phyloP scores from a whole-genome alignment of 2,329 filamentous ascomycete genomes.

The Beauveria pseudobassiana region DNA sequence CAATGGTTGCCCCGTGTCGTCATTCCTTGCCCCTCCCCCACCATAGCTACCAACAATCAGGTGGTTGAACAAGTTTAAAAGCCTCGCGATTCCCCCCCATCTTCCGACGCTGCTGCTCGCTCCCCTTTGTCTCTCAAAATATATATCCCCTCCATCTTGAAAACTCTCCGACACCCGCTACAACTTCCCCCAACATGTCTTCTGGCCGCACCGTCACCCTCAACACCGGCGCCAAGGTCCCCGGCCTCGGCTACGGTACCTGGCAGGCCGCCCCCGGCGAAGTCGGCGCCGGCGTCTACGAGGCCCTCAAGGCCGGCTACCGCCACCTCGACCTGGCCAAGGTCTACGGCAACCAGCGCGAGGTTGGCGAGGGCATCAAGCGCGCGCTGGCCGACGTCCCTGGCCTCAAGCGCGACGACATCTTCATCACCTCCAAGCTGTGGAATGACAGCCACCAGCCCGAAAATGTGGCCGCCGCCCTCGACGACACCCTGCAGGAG shows the following conservation, averaged over 20 bases:
- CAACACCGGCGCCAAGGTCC: constrained; percentile 55
- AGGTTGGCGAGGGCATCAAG: constrained; percentile 50
- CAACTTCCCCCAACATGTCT: constrained; percentile 39
- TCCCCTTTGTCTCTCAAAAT: too few relatives aligned
- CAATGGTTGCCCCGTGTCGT: neutral
- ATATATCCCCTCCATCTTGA: neutral
- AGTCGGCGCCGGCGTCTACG: constrained; percentile 56
- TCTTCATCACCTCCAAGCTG: constrained; percentile 63
- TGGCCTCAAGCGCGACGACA: constrained; percentile 45
- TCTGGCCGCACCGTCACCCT: constrained; percentile 44
- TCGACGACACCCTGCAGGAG: constrained; percentile 48
- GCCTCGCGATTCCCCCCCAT: neutral
- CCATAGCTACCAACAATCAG: neutral
- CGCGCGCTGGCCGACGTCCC: constrained; percentile 37
- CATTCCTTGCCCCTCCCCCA: constrained; percentile 11
- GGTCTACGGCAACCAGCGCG: constrained; percentile 57
- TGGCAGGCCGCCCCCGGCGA: constrained; percentile 62
- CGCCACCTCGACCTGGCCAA: constrained; percentile 50
- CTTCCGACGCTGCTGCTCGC: too few relatives aligned
- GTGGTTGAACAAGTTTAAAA: neutral
- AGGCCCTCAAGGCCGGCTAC: constrained; percentile 56
- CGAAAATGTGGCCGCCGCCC: constrained; percentile 47
- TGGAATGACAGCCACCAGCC: constrained; percentile 54
- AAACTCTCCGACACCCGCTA: neutral
- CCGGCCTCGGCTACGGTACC: constrained; percentile 47